Evolutionary conservation across 768 basidiomycete species (phyloP).

Genomic region (Gloeophyllum trabeum): DNA sequence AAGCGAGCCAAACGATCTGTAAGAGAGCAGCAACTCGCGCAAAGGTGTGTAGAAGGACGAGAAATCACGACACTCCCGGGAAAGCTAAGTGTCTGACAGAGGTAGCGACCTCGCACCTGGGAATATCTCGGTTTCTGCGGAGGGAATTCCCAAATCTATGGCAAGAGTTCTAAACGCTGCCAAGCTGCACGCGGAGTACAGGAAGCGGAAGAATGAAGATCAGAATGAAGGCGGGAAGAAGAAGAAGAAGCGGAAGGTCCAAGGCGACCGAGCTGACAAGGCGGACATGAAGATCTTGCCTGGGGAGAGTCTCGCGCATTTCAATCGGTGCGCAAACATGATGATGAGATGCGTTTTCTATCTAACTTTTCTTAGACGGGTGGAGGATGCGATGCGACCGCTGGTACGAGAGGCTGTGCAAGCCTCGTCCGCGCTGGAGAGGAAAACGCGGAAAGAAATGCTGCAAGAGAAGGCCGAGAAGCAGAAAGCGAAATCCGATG

Average conservation of each 20-base stretch:
- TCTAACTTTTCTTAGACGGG: not conserved
- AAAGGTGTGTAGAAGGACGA: conserved; percentile 25
- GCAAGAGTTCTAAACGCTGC: not conserved
- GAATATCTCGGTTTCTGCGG: not conserved
- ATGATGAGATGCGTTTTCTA: not conserved
- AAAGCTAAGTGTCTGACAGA: not conserved
- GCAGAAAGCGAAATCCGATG: not conserved
- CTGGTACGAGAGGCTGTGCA: not conserved
- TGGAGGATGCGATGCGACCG: not conserved
- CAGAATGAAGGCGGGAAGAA: not conserved
- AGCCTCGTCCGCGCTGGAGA: not conserved
- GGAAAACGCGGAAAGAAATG: not conserved
- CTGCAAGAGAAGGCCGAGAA: not conserved
- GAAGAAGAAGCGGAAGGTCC: not conserved
- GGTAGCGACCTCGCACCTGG: not conserved
- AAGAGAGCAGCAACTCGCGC: conserved; percentile 28
- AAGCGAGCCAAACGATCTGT: conserved; percentile 47
- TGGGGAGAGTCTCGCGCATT: not conserved
- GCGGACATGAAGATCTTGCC: not conserved
- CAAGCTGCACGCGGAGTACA: not conserved
- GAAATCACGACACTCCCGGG: not conserved
- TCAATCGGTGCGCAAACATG: not conserved
- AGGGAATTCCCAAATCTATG: not conserved
- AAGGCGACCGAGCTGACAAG: not conserved
- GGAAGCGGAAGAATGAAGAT: not conserved